Base-by-base conservation (phyloP, 768 basidiomycete species). In the Lactarius hengduanensis region DNA sequence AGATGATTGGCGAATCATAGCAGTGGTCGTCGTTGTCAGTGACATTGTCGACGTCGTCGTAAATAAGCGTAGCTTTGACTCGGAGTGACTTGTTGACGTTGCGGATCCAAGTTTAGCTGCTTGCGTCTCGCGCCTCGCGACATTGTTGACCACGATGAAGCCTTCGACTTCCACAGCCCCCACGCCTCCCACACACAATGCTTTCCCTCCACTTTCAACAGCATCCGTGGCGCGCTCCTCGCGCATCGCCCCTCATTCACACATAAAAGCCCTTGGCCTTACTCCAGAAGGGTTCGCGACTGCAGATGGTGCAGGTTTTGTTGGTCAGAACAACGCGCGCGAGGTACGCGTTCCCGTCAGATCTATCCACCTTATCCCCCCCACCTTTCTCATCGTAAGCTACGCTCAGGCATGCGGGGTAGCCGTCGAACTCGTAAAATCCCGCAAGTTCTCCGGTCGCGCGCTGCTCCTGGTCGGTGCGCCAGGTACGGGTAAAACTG, bases 401-500 rank as follows among this genome's bases (percentile, higher is more conserved):
- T 38, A 57, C 13, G 16, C 20, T 11, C 66, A 96, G 94, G 95
- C 93, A 28, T 97, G 95, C 70, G 93, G 94, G 16, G 89, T 96
- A 34, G 86, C 92, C 30, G 91, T 94, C 32, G 91, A 94, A 69
- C 88, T 96, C 56, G 86, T 96, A 72, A 92, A 93, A 76, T 91
- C 90, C 67, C 88, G 92, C 74, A 93, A 91, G 75, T 97, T 97
- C 80, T 93, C 94, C 32, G 97, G 97, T 28, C 86, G 96, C 65
- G 95, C 95, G 0, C 80, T 98, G 47, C 78, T 98, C 50, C 85
- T 98, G 43, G 96, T 92, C 30, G 97, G 97, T 63, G 94, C 94
- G 26, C 97, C 97, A 1, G 96, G 97, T 18, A 99, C 97, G 3
- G 96, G 97, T 13, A 99, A 99, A 80, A 99, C 97, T 0, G 97